Evolutionary conservation across 768 basidiomycete species (phyloP), one percentile per base, ranked within the genome.

Genomic region (Tulasnella sp.): DNA sequence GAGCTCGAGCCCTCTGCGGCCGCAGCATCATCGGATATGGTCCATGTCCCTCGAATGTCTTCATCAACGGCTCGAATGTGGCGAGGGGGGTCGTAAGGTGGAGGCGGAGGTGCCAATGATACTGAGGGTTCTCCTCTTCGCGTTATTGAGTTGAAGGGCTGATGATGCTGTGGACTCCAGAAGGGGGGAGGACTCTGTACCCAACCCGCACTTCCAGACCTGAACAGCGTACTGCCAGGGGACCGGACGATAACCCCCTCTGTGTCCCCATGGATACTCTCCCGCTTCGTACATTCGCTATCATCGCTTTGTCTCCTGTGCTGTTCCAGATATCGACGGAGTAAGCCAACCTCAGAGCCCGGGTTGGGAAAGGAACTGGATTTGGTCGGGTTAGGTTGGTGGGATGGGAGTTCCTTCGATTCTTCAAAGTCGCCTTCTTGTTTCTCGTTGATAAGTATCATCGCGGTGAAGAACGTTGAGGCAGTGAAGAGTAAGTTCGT

Each of bases 401-500:
- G 32, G 24, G 32, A 34, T 19, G 13, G 52, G 15, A 38, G 52
- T 24, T 32, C 13, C 9, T 23, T 41, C 13, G 8, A 44, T 43
- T n/a, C 10, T 38, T 29, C 29, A 15, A 38, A 15, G 34, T 56
- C 55, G 2, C 26, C 55, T 24, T 56, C 55, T 32, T 21, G 32
- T 26, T 56, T 56, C 26, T 56, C 55, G 55, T 56, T 56, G 55
- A 43, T 26, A n/a, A 56, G 4, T 21, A 56, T 56, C 55, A 56
- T 56, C 21, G 8, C 44, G 5, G 7, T 7, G 45, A 21, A n/a
- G 5, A 7, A 7, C 34, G 5, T 38, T 5, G 15, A 15, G 34
- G 34, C 34, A 38, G 34, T 38, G 45, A 48, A 21, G 19, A 21
- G 41, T 19, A 10, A n/a, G 45, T 21, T 5, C 5, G 7, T 19